Base-by-base conservation (phyloP, 2,329 filamentous ascomycete genomes). In the Nothophaeocryptopus gaeumannii region DNA sequence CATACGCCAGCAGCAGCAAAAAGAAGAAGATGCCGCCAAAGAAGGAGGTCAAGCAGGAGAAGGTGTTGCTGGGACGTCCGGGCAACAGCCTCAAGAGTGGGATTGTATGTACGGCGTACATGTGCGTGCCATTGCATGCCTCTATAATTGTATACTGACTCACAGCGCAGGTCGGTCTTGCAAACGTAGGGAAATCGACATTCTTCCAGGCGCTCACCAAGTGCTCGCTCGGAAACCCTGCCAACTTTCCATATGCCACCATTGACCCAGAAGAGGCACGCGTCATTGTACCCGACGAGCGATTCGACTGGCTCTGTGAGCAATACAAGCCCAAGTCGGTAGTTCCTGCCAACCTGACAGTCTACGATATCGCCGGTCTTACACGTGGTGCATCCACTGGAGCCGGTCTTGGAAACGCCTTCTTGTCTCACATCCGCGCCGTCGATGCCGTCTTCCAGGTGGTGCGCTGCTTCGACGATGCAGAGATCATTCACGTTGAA, bases 181-280 rank as follows among this genome's bases (percentile, higher is more conserved):
- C 93, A 74, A 99, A 99, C 74, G 95, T 99, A 65, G 93, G 93
- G 74, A 99, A 99, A 79, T 99, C 93, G 61, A 99, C 95, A 31
- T 84, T 99, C 66, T 99, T 99, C 83, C 95, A 99, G 80, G 90
- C 93, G 70, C 96, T 99, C 75, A 99, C 93, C 70, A 97, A 96
- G 80, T 96, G 87, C 74, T 84, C 84, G 60, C 85, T 99, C 67
- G 93, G 95, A 76, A 99, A 97, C 78, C 95, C 95, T 66, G 93
- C 93, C 78, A 99, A 99, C 78, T 99, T 97, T 72, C 93, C 93
- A 48, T 99, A 95, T 79, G 93, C 93, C 69, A 99, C 93, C 66
- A 99, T 99, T 74, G 91, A 99, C 63, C 93, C 93, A 40, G 95
- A 99, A 78, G 93, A 99, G 78, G 89, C 93, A 58, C 89, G 92